Evolutionary conservation across 2,329 filamentous ascomycete species (phyloP).

Genomic region (Aspergillus unguis): DNA sequence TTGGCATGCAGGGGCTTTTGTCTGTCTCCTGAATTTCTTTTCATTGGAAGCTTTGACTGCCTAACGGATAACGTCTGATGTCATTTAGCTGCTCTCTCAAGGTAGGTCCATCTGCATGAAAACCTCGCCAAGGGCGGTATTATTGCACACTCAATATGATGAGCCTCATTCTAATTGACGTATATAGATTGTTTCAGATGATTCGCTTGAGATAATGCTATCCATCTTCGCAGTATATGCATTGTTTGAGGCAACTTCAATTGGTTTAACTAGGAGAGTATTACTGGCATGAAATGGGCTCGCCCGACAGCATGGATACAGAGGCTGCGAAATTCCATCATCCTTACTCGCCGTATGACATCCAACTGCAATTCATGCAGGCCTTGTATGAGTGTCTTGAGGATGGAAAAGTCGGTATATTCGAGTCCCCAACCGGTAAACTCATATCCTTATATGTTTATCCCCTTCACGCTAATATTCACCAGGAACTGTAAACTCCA

Average conservation of each 20-base stretch:
- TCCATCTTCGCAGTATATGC: background rate
- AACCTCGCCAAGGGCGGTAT: too few relatives aligned
- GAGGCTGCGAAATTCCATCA: constrained; percentile 69
- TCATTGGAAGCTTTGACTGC: background rate
- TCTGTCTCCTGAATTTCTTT: background rate
- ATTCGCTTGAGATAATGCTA: background rate
- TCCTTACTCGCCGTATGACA: constrained; percentile 81
- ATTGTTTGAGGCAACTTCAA: background rate
- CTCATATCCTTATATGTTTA: background rate
- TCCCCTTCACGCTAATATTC: constrained; percentile 14
- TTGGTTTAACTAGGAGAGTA: background rate
- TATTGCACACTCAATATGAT: background rate
- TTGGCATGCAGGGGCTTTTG: constrained; percentile 1
- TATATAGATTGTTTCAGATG: background rate
- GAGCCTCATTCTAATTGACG: background rate
- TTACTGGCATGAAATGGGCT: background rate
- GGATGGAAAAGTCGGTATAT: constrained; percentile 75
- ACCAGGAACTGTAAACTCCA: constrained; percentile 42
- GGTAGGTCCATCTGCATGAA: background rate
- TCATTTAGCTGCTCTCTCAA: background rate
- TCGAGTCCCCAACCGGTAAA: constrained; percentile 89
- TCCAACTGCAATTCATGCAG: constrained; percentile 85
- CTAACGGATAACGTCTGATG: background rate
- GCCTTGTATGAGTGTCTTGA: constrained; percentile 76
- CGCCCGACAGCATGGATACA: constrained; percentile 30